phyloP scores from a whole-genome alignment of 441 rosid species.

The Francoa sonchifolia region DNA sequence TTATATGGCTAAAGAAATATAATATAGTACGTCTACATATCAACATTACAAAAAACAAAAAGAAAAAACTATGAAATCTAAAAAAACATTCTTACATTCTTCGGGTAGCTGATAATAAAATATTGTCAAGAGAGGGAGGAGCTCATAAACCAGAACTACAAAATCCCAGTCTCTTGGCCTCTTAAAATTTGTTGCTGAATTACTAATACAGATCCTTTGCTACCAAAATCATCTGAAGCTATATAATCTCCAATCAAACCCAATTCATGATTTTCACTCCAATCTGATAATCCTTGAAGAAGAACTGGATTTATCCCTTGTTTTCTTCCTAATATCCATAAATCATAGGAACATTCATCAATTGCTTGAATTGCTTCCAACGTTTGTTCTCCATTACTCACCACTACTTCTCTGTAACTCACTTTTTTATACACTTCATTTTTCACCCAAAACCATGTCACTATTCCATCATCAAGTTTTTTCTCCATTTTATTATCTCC shows the following conservation, averaged over 20 bases:
- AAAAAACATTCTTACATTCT: no score
- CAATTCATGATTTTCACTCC: constrained; percentile 45
- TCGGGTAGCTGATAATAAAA: no score
- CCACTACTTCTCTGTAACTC: constrained; percentile 47
- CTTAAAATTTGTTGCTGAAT: constrained; percentile 65
- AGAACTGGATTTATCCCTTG: constrained; percentile 51
- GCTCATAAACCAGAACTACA: no score
- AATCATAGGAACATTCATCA: constrained; percentile 27
- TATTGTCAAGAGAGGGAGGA: no score
- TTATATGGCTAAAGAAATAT: no score
- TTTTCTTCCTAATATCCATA: constrained; percentile 71
- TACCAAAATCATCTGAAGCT: constrained; percentile 32
- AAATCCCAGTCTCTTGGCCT: no score
- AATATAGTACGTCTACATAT: no score
- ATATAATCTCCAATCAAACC: constrained; percentile 66
- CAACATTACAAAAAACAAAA: no score
- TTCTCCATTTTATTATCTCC: constrained; percentile 55
- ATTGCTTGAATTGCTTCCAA: constrained; percentile 44
- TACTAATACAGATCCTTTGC: constrained; percentile 47
- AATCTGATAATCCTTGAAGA: constrained; percentile 40
- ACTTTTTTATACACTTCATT: constrained; percentile 47
- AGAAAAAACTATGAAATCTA: no score
- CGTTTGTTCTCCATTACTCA: constrained; percentile 54
- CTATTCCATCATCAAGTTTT: constrained; percentile 66
- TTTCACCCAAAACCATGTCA: constrained; percentile 68